A percentile compares a stretch with the other conserved stretches of the same genome.
These are phyloP conservation scores for Starmerella vitae DNA, from an alignment of 805 yeast genomes.

Conservation along the genomic window DNA sequence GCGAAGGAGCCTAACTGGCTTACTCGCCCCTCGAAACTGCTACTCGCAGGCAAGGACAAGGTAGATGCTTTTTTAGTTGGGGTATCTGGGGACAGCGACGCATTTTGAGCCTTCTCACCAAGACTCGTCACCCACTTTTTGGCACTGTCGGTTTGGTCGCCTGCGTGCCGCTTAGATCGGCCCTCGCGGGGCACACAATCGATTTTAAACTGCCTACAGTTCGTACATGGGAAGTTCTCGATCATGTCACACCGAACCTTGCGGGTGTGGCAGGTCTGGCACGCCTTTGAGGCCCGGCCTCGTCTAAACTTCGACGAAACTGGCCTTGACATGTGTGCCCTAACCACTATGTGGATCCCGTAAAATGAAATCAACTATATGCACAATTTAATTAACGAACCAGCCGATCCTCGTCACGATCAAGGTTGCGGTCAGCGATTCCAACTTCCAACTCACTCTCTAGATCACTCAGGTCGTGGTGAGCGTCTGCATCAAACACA, in stretches of 20 bases:
- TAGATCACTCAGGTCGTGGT: conserved; percentile 18
- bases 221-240: conserved; percentile 45
- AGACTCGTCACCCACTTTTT: background rate
- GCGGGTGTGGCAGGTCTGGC: conserved; percentile 62
- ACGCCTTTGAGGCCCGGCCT: conserved; percentile 55
- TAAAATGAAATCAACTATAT: background rate
- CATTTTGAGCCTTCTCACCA: background rate
- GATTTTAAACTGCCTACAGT: conserved; percentile 58
- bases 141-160: background rate
- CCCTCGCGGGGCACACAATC: conserved; percentile 54
- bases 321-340: background rate
- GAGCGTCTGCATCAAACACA: conserved; percentile 15
- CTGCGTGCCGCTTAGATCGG: conserved; percentile 29
- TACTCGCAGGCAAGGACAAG: background rate
- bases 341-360: background rate
- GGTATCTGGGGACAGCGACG: background rate
- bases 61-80: background rate
- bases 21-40: background rate
- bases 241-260: conserved; percentile 60
- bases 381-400: conserved; percentile 7
- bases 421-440: conserved; percentile 5
- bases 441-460: conserved; percentile 20
- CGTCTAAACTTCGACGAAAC: conserved; percentile 26
- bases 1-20: background rate
- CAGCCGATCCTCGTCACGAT: conserved; percentile 16